A percentile compares a stretch with the other conserved stretches of the same genome.
Evolutionary conservation across 2,329 filamentous ascomycete genomes (phyloP).

Genomic region (Herpotrichia juniperi): DNA sequence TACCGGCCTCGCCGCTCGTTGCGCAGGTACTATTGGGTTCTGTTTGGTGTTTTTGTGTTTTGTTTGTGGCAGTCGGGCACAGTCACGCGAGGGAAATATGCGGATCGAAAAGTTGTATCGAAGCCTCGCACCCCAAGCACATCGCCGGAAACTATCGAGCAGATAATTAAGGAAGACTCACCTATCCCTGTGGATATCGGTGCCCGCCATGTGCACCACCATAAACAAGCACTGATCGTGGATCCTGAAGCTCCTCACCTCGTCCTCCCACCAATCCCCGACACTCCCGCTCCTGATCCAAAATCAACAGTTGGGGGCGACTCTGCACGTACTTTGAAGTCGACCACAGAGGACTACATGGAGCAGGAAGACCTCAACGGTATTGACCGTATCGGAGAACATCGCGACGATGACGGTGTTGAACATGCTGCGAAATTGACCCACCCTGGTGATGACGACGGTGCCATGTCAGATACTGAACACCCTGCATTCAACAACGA

Average conservation of each 20-base stretch:
- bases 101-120: slow-evolving; percentile 9
- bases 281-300: neutral
- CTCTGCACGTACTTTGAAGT: neutral
- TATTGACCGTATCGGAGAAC: neutral
- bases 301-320: neutral
- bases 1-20: slow-evolving; percentile 16
- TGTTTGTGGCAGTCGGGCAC: slow-evolving; percentile 11
- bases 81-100: neutral
- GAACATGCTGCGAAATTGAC: slow-evolving; percentile 13
- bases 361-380: slow-evolving; percentile 11
- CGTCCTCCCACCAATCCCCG: neutral
- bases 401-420: slow-evolving; percentile 9
- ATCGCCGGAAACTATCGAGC: slow-evolving; percentile 1
- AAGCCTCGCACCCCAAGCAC: neutral
- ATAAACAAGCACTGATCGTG: neutral
- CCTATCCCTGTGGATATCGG: neutral
- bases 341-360: slow-evolving; percentile 4
- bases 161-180: neutral
- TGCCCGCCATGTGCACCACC: slow-evolving; percentile 8
- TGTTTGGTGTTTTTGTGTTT: slow-evolving; percentile 10
- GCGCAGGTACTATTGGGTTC: slow-evolving; percentile 10
- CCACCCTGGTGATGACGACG: slow-evolving; percentile 20
- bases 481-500: neutral
- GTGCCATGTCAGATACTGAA: slow-evolving; percentile 6
- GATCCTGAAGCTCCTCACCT: neutral